Conservation (phyloP, 306 rosid species). For the Vicia villosa region DNA sequence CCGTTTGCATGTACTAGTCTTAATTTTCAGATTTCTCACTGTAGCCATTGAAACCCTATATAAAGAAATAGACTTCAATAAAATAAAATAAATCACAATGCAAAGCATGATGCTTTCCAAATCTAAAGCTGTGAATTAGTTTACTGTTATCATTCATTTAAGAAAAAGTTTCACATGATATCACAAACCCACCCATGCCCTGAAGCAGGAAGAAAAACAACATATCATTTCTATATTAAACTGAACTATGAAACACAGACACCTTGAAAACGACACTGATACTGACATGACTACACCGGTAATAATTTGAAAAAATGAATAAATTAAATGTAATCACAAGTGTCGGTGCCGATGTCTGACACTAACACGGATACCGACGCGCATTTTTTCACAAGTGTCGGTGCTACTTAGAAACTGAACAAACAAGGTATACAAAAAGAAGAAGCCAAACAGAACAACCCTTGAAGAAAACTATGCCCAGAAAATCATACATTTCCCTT, state of each 20-base stretch:
- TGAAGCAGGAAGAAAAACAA: background rate
- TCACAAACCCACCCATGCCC: background rate
- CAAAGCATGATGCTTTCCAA: background rate
- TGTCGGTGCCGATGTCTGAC: too few relatives aligned
- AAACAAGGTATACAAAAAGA: too few relatives aligned
- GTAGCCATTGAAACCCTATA: constrained; percentile 59
- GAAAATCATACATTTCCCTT: background rate
- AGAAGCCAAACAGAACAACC: background rate
- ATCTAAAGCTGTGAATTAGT: background rate
- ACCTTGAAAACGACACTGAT: background rate
- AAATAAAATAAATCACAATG: background rate
- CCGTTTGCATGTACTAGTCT: constrained; percentile 82
- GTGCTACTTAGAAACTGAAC: too few relatives aligned
- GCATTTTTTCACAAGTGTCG: too few relatives aligned
- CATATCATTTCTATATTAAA: background rate
- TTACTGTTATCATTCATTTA: background rate
- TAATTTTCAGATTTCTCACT: constrained; percentile 68
- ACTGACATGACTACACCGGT: too few relatives aligned
- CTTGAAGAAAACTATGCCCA: background rate
- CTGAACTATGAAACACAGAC: background rate
- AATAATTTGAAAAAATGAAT: too few relatives aligned
- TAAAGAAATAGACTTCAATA: background rate
- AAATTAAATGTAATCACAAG: too few relatives aligned
- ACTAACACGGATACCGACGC: too few relatives aligned
- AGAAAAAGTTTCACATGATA: background rate